Conservation (phyloP, 306 rosid genomes). For the Echinosophora koreensis region DNA sequence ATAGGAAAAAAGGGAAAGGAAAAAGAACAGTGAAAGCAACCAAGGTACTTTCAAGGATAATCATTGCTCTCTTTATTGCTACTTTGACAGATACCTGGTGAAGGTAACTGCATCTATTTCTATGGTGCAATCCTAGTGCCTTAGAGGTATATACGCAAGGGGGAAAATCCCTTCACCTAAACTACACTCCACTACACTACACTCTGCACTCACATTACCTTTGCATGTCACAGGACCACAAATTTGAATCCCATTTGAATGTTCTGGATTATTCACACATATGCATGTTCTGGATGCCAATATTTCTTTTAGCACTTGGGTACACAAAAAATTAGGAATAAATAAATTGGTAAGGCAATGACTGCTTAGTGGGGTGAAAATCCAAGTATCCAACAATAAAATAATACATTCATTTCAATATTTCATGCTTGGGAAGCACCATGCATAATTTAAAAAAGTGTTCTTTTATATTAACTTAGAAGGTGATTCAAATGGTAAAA, state of each 20-base stretch:
- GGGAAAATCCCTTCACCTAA: neutral
- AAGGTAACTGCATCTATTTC: constrained; percentile 31
- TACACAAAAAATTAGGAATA: constrained; percentile 38
- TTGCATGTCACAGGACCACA: constrained; percentile 48
- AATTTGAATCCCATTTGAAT: constrained; percentile 41
- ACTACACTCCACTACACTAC: neutral
- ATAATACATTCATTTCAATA: constrained; percentile 38
- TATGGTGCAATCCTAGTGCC: constrained; percentile 28
- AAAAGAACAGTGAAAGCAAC: constrained; percentile 49
- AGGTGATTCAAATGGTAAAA: constrained; percentile 44
- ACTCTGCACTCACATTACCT: constrained; percentile 20
- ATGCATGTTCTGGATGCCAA: constrained; percentile 42
- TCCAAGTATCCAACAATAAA: constrained; percentile 20
- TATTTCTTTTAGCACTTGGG: constrained; percentile 3
- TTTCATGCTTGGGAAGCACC: constrained; percentile 56
- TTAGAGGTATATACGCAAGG: constrained; percentile 24
- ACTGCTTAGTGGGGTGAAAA: constrained; percentile 6
- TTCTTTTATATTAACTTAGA: constrained; percentile 14
- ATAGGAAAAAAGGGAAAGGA: constrained; percentile 38
- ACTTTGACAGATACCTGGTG: constrained; percentile 41
- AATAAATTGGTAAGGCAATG: constrained; percentile 37
- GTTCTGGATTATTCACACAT: constrained; percentile 32
- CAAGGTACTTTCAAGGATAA: constrained; percentile 56
- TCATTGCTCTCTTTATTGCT: constrained; percentile 58
- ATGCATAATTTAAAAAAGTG: constrained; percentile 8